Base-by-base conservation (phyloP, 257 asterid species). In the Anisodus acutangulus region DNA sequence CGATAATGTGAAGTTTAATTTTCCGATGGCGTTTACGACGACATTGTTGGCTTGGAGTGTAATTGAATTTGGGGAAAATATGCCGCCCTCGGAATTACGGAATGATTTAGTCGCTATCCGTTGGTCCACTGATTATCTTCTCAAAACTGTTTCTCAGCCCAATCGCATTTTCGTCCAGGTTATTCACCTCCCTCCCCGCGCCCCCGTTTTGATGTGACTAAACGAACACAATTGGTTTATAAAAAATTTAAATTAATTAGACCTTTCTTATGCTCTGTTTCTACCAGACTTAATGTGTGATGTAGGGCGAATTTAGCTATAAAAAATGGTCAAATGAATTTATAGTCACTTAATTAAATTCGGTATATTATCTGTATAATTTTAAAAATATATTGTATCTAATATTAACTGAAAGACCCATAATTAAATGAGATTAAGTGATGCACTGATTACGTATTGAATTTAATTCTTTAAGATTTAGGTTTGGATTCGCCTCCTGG, bases 11-110 rank as follows among this genome's bases (percentile, higher is more conserved):
- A 97, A 97, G 91, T 97, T 95, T 79, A 88, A 88, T 71, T 97
- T 97, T 62, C 99, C 99, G 74, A 97, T 97, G 99, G 98, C 99
- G 7, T 97, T 95, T 90, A 95, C 98, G 78, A 90, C 98, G 86
- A 97, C 99, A 45, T 90, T 97, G 95, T 89, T 97, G 89, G 89
- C 99, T 15, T 97, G 99, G 99, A 92, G 99, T 83, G 98, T 95
- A 39, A 83, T 92, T 45, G 99, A 97, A 87, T 97, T 95, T 80
- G 97, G 98, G 0, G 88, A 89, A 4, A 54, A 9, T 31, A 95
- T 97, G 98, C 97, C 97, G 80, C 90, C 92, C 57, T 22, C 90
- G 51, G 99, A 97, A 84, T 59, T 88, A 87, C 84, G 97, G 90
- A 92, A 93, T 74, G 90, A 96, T n/a, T 88, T 97, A 89, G 95